Percentiles rank a stretch among this genome's conserved stretches.
Conservation (phyloP, 495 filamentous ascomycete genomes). For the Penicillium ucsense region DNA sequence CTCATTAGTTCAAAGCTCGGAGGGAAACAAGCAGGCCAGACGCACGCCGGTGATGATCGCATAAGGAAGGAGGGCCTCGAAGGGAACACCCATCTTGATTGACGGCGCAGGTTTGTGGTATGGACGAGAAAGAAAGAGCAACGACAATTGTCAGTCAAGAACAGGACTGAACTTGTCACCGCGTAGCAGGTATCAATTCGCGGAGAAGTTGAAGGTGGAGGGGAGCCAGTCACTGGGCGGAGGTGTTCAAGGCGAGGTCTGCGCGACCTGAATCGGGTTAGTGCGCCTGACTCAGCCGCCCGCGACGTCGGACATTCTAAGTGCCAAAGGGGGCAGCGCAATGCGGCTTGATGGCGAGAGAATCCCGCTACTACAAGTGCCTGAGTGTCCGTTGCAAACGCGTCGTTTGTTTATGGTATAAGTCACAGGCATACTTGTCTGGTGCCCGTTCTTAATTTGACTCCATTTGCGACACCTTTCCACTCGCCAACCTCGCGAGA, state of each 20-base stretch:
- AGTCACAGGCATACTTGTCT: conserved; percentile 19
- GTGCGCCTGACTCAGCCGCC: conserved; percentile 35
- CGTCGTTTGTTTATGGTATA: conserved; percentile 26
- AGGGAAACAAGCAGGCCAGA: conserved; percentile 15
- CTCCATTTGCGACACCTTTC: too few relatives aligned
- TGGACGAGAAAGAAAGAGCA: not conserved
- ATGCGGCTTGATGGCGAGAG: conserved; percentile 27
- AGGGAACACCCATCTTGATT: conserved; percentile 79
- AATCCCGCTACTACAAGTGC: not conserved
- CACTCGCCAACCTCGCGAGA: too few relatives aligned
- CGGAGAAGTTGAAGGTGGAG: conserved; percentile 12
- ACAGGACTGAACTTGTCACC: not conserved
- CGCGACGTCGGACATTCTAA: conserved; percentile 32
- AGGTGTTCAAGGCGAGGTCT: conserved; percentile 15
- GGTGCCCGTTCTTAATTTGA: not conserved
- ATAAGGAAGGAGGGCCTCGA: conserved; percentile 91
- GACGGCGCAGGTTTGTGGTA: not conserved
- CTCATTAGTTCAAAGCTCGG: conserved; percentile 20
- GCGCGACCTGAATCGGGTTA: conserved; percentile 29
- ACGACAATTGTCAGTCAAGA: conserved; percentile 1
- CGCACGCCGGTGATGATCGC: conserved; percentile 80
- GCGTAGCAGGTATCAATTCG: conserved; percentile 4
- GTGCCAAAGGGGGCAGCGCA: conserved; percentile 28
- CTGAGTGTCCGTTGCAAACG: conserved; percentile 8
- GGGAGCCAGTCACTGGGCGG: conserved; percentile 9